These are phyloP conservation scores for Glaciozyma martinii DNA, from an alignment of 768 basidiomycete species.

Conservation along the genomic window DNA sequence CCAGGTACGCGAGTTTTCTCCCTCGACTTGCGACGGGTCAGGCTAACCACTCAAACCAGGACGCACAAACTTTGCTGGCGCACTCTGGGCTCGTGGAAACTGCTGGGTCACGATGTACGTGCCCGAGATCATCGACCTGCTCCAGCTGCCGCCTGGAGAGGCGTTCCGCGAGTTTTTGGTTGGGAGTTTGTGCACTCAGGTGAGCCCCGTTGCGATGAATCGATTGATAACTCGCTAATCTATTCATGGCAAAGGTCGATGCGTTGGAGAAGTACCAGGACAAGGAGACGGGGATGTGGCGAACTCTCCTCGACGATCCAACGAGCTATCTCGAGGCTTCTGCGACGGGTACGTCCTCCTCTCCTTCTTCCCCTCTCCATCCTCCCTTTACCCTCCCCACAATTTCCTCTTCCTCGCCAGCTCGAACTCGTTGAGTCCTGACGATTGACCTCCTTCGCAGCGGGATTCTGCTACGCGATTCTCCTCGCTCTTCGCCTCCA, in stretches of 20 bases:
- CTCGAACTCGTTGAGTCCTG: no score
- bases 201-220: not conserved
- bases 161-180: conserved; percentile 45
- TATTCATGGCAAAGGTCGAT: conserved; percentile 43
- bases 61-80: conserved; percentile 42
- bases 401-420: not conserved
- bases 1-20: not conserved
- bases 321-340: conserved; percentile 46
- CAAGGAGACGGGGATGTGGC: conserved; percentile 47
- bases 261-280: conserved; percentile 48
- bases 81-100: conserved; percentile 52
- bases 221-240: not conserved
- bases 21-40: conserved; percentile 30
- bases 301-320: conserved; percentile 50
- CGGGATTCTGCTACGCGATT: conserved; percentile 49
- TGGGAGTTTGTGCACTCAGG: conserved; percentile 40
- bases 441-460: conserved; percentile 44
- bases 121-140: conserved; percentile 48
- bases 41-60: conserved; percentile 45
- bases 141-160: conserved; percentile 43
- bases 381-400: not conserved
- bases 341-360: not conserved
- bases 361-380: no score
- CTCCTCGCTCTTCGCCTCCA: conserved; percentile 16
- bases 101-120: conserved; percentile 50